These are phyloP conservation scores for Aegilops longissima DNA, from an alignment of 176 grass and related monocot species.

Conservation along the genomic window DNA sequence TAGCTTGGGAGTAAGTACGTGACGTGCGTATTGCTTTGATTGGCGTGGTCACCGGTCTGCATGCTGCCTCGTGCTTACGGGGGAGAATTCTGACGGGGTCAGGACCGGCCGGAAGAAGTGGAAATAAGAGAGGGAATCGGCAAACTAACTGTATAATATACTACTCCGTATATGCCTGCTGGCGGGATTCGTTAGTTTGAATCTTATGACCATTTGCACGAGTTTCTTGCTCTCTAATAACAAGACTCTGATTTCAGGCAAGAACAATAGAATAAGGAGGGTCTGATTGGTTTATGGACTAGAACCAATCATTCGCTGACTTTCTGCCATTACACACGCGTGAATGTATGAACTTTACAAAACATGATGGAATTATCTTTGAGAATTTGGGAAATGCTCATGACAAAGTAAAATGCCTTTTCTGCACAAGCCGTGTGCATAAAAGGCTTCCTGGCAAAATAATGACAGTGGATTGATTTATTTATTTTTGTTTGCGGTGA, in stretches of 20 bases:
- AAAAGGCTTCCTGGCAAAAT: no score
- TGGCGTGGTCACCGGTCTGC: no score
- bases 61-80: neutral
- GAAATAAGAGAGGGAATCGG: neutral
- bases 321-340: neutral
- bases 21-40: no score
- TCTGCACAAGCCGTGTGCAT: no score
- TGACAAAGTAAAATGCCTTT: no score
- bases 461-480: no score
- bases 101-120: neutral
- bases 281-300: neutral
- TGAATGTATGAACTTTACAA: neutral
- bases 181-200: neutral
- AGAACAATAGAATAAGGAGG: neutral
- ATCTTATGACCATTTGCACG: neutral
- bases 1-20: neutral
- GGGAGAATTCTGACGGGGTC: conserved; percentile 2
- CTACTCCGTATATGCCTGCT: no score
- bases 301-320: neutral
- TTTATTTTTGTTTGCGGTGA: no score
- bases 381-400: no score
- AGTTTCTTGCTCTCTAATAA: neutral
- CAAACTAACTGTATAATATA: neutral
- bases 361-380: no score
- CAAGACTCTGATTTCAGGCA: no score